phyloP scores from a whole-genome alignment of 495 filamentous ascomycete species.

The Parathielavia appendiculata region DNA sequence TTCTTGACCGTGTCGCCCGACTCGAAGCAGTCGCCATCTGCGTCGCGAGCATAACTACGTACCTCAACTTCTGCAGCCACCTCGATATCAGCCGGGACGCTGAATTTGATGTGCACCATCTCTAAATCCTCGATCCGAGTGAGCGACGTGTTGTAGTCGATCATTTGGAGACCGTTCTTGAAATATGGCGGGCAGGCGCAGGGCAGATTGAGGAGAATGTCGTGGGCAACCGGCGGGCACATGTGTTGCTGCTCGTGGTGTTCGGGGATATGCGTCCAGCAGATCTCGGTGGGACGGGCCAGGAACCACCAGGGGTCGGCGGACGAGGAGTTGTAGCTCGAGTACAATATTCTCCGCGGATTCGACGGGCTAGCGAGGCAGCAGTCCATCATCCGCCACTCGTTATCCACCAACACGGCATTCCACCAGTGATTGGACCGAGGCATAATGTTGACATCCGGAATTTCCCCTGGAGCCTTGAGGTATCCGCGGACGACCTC shows the following conservation, averaged over 20 bases:
- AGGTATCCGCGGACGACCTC: slow-evolving; percentile 84
- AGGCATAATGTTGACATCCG: slow-evolving; percentile 68
- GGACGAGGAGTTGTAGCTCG: slow-evolving; percentile 57
- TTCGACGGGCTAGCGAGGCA: slow-evolving; percentile 87
- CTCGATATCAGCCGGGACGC: slow-evolving; percentile 84
- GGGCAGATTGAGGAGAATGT: slow-evolving; percentile 78
- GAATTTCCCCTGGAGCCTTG: slow-evolving; percentile 78
- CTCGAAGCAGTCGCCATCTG: slow-evolving; percentile 88
- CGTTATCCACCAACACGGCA: slow-evolving; percentile 82
- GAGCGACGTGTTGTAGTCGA: slow-evolving; percentile 87
- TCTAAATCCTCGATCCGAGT: slow-evolving; percentile 85
- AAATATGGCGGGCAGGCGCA: slow-evolving; percentile 84
- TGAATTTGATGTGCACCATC: slow-evolving; percentile 80
- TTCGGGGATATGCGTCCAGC: slow-evolving; percentile 91
- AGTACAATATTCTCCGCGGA: slow-evolving; percentile 70
- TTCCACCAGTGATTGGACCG: slow-evolving; percentile 99
- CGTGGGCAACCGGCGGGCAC: slow-evolving; percentile 77
- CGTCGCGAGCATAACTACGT: slow-evolving; percentile 69
- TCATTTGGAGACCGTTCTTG: slow-evolving; percentile 68
- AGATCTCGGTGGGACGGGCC: slow-evolving; percentile 74
- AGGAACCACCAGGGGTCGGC: slow-evolving; percentile 93
- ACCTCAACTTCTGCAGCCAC: slow-evolving; percentile 91
- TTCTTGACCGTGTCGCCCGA: slow-evolving; percentile 83
- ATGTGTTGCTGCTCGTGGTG: slow-evolving; percentile 85
- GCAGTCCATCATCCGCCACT: slow-evolving; percentile 97